Evolutionary conservation across 2,329 filamentous ascomycete genomes (phyloP), one percentile per base, ranked within the genome.

Genomic region (Xylaria sp.): DNA sequence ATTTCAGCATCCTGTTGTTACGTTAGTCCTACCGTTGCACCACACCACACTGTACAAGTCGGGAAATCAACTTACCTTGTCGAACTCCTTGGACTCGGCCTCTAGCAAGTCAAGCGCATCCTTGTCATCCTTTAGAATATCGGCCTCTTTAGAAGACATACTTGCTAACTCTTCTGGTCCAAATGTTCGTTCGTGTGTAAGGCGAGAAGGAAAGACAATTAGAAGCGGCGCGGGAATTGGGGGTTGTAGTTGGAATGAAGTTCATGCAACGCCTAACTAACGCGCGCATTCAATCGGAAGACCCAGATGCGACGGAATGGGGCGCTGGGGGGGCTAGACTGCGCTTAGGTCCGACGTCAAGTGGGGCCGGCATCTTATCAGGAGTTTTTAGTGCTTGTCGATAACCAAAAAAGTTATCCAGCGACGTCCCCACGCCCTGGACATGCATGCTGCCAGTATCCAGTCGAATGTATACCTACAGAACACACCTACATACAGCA

Each of bases 1-100:
- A 98, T 98, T 79, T 98, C 95, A 68, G 92, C 91, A 86, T 98
- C 96, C 92, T 97, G n/a, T 42, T 48, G 32, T 57, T n/a, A 50
- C 42, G 64, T 77, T 71, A 76, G 72, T 70, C 59, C 63, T 24
- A 24, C 30, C 51, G n/a, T 42, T 27, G n/a, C 60, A 32, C 54
- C 48, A 42, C 47, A 19, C 21, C 19, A 1, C 14, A 39, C 1
- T 17, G 56, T 24, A 39, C 63, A 60, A 27, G 55, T 21, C 27
- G 42, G 45, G 19, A 32, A 45, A 42, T 34, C 47, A 59, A 64
- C 79, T 79, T 76, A 90, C 93, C 86, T 98, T 98, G 78, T 92
- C 91, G 77, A 95, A 97, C 79, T 97, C 95, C 76, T 95, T 97
- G 63, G 91, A 90, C 78, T 97, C 94, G 39, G 89, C 86, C 76